These are phyloP conservation scores for Aureobasidium lini DNA, from an alignment of 2,329 filamentous ascomycete genomes.

Conservation along the genomic window DNA sequence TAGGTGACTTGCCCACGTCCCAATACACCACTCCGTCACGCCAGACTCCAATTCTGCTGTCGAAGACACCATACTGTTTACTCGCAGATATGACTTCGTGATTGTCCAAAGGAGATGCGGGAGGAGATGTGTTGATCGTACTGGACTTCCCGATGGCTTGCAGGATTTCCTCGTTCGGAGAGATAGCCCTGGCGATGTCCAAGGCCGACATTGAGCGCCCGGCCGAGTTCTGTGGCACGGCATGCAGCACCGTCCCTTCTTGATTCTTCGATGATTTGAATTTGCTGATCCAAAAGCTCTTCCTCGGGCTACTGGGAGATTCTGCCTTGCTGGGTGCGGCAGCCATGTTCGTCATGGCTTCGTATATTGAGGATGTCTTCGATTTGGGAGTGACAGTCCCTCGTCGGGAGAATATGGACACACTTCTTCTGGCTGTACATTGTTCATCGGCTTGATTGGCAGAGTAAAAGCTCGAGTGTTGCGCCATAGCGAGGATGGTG, in stretches of 20 bases:
- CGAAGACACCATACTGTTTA: slow-evolving; percentile 19
- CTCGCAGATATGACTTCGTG: background rate
- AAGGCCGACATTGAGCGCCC: slow-evolving; percentile 25
- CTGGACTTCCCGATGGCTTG: slow-evolving; percentile 25
- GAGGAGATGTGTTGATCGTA: slow-evolving; percentile 14
- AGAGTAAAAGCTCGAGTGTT: background rate
- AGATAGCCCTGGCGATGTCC: slow-evolving; percentile 31
- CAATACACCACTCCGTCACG: slow-evolving; percentile 38
- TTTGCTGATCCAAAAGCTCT: slow-evolving; percentile 8
- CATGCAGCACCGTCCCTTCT: slow-evolving; percentile 24
- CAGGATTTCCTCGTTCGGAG: slow-evolving; percentile 34
- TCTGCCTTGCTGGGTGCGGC: background rate
- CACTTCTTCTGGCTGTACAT: slow-evolving; percentile 22
- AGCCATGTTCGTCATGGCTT: slow-evolving; percentile 10
- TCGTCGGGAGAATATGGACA: slow-evolving; percentile 31
- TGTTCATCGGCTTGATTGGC: background rate
- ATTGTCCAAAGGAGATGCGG: slow-evolving; percentile 12
- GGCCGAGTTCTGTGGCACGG: slow-evolving; percentile 23
- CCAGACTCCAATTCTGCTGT: slow-evolving; percentile 35
- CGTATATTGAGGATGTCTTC: slow-evolving; percentile 17
- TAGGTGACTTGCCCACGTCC: slow-evolving; percentile 20
- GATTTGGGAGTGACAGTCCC: slow-evolving; percentile 23
- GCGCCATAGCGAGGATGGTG: background rate
- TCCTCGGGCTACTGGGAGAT: slow-evolving; percentile 15
- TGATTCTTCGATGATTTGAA: background rate